A percentile compares a stretch with the other conserved stretches of the same genome.
Evolutionary conservation across 306 rosid species (phyloP).

Genomic region (Vigna trinervia): DNA sequence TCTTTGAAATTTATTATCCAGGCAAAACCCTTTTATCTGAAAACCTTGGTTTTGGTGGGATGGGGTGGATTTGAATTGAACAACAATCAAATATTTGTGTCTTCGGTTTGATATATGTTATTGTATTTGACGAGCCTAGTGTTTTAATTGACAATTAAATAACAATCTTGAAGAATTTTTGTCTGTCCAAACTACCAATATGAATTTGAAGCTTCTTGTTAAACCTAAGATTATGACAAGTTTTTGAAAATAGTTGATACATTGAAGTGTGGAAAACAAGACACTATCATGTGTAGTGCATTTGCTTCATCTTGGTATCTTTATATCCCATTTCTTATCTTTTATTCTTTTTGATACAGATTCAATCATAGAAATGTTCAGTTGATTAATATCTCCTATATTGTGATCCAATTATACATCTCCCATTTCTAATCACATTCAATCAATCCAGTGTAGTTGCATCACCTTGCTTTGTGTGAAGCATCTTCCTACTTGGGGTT

Average conservation of each 20-base stretch:
- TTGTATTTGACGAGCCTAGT: background rate
- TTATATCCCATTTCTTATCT: too few relatives aligned
- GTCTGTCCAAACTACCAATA: background rate
- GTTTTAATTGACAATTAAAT: too few relatives aligned
- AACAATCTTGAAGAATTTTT: background rate
- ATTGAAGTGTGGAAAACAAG: background rate
- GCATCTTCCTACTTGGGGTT: too few relatives aligned
- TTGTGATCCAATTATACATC: background rate
- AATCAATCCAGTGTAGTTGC: too few relatives aligned
- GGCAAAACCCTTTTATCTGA: background rate
- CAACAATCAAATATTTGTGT: background rate
- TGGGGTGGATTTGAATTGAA: constrained; percentile 18
- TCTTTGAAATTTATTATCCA: background rate
- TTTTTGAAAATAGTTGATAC: background rate
- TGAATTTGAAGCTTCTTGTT: background rate
- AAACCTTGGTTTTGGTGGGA: background rate
- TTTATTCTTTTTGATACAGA: background rate
- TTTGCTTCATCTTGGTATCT: background rate
- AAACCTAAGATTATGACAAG: background rate
- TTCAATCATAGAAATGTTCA: background rate
- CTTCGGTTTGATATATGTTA: background rate
- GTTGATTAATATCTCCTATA: background rate
- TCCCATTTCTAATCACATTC: too few relatives aligned
- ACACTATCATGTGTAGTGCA: background rate
- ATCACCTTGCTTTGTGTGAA: constrained; percentile 14